A percentile compares a stretch with the other conserved stretches of the same genome.
Evolutionary conservation across 192 early-diverging fungal species (phyloP).

Genomic region (Umbelopsis vinacea): DNA sequence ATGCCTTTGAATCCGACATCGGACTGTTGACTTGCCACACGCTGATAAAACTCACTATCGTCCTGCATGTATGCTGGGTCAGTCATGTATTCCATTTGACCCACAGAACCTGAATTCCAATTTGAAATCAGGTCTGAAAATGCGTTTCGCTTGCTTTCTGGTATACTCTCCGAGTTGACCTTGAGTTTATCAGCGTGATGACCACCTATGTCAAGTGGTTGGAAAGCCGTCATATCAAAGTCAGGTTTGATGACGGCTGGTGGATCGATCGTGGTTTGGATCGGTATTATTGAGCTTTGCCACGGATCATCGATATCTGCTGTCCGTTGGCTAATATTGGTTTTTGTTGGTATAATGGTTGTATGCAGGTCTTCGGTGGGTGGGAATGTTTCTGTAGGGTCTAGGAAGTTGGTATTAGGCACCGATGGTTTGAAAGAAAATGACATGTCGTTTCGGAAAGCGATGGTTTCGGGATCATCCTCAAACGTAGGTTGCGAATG

Average conservation of each 20-base stretch:
- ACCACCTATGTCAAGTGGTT: not conserved
- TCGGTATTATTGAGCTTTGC: constrained; percentile 22
- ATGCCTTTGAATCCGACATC: constrained; percentile 16
- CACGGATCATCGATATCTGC: constrained; percentile 9
- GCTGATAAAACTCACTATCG: constrained; percentile 1
- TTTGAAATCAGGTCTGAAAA: constrained; percentile 13
- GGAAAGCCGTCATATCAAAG: constrained; percentile 8
- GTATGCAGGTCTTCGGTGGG: not conserved
- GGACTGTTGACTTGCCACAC: not conserved
- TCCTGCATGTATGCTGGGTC: constrained; percentile 6
- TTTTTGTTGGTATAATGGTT: constrained; percentile 9
- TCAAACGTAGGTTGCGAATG: not conserved
- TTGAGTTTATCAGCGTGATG: not conserved
- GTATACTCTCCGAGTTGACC: not conserved
- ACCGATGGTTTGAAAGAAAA: constrained; percentile 16
- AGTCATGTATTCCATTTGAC: constrained; percentile 8
- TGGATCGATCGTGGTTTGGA: not conserved
- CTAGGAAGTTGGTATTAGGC: constrained; percentile 10
- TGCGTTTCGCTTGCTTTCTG: constrained; percentile 16
- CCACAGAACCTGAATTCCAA: constrained; percentile 11
- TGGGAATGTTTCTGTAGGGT: not conserved
- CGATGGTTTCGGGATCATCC: constrained; percentile 11
- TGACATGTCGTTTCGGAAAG: constrained; percentile 18
- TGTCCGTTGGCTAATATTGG: not conserved
- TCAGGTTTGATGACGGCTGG: not conserved